These are phyloP conservation scores for Trichosporon sp. DNA, from an alignment of 1,284 basidiomycete genomes.

Conservation along the genomic window DNA sequence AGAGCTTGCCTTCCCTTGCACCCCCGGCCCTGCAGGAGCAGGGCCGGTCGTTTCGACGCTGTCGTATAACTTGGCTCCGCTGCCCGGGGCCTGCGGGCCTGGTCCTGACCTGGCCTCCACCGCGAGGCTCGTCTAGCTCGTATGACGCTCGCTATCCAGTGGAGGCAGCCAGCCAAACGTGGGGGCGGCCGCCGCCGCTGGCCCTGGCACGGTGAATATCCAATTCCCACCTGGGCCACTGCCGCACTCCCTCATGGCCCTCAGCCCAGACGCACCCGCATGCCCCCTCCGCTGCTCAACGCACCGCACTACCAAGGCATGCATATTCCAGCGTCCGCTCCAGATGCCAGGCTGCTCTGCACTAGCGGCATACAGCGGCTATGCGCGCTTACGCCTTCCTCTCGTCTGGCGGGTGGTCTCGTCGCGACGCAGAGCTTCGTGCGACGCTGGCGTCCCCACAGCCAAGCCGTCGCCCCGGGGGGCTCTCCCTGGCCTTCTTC, in stretches of 20 bases:
- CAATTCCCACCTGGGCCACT: not conserved
- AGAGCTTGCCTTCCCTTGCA: not conserved
- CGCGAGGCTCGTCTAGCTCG: not conserved
- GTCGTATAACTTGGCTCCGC: slow-evolving; percentile 7
- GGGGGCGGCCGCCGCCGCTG: not conserved
- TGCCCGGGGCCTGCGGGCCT: not conserved
- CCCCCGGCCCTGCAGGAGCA: not conserved
- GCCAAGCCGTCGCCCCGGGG: too few relatives aligned
- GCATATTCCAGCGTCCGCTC: not conserved
- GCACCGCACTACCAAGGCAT: not conserved
- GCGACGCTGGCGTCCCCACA: too few relatives aligned
- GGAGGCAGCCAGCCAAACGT: not conserved
- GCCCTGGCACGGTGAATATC: not conserved
- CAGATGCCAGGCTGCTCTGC: not conserved
- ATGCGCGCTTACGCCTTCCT: not conserved
- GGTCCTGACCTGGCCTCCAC: not conserved
- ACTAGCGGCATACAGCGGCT: not conserved
- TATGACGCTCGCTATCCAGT: not conserved
- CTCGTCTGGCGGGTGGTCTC: not conserved
- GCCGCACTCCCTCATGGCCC: not conserved
- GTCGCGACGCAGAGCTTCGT: too few relatives aligned
- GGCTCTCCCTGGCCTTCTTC: too few relatives aligned
- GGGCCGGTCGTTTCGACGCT: not conserved
- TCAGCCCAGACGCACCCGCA: too few relatives aligned
- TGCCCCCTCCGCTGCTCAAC: not conserved